Percentiles rank a stretch among this genome's conserved stretches.
These are phyloP conservation scores for Picocystis salinarum DNA, from an alignment of 139 green algal species.

Conservation along the genomic window DNA sequence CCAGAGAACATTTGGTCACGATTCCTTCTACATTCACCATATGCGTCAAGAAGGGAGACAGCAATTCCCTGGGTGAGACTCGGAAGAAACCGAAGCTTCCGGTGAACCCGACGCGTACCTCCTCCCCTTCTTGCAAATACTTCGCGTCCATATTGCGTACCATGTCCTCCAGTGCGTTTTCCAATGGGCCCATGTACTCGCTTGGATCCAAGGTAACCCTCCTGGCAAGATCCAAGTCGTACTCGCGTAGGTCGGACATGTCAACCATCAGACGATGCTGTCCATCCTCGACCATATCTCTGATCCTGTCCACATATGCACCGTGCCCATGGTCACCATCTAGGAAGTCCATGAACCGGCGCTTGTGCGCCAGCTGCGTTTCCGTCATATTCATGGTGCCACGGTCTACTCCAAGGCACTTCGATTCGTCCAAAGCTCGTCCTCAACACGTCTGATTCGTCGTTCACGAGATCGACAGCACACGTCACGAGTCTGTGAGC, in stretches of 20 bases:
- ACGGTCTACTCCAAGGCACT: too few relatives aligned
- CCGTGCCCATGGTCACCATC: conserved; percentile 22
- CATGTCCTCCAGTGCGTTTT: conserved; percentile 66
- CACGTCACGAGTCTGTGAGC: too few relatives aligned
- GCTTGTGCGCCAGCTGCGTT: conserved; percentile 34
- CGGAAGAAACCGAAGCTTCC: conserved; percentile 76
- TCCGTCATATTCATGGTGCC: conserved; percentile 23
- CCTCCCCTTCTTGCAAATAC: conserved; percentile 14
- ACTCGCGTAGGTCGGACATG: conserved; percentile 51
- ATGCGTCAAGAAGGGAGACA: conserved; percentile 47
- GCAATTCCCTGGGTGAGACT: conserved; percentile 66
- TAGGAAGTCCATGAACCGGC: conserved; percentile 60
- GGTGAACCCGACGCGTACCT: conserved; percentile 51
- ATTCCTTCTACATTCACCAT: conserved; percentile 86
- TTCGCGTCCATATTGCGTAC: conserved; percentile 24
- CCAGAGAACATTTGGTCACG: conserved; percentile 59
- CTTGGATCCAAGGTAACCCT: conserved; percentile 25
- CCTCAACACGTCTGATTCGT: too few relatives aligned
- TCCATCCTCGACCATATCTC: conserved; percentile 7
- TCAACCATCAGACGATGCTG: conserved; percentile 36
- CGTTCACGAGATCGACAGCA: too few relatives aligned
- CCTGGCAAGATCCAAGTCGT: conserved; percentile 34
- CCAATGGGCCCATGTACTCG: conserved; percentile 59
- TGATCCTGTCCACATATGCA: conserved; percentile 18
- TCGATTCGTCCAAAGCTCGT: too few relatives aligned